Percentiles rank a stretch among this genome's conserved stretches.
These are phyloP conservation scores for Panicum miliaceum DNA, from an alignment of 176 grass and related monocot species.

Conservation along the genomic window DNA sequence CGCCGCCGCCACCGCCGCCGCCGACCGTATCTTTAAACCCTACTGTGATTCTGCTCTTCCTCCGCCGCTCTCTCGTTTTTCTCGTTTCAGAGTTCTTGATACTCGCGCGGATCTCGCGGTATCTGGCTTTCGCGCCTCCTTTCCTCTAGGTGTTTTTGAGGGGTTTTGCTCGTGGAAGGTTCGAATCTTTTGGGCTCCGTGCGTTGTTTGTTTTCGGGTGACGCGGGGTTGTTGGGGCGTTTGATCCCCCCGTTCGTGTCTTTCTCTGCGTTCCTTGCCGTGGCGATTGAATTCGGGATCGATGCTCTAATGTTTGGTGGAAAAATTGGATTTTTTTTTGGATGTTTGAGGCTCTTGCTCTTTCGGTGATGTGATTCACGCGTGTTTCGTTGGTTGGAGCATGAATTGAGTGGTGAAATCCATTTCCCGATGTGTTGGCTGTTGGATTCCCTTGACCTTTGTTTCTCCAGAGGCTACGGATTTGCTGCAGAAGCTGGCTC, in stretches of 20 bases:
- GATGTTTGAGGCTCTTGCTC: background rate
- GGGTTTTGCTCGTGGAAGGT: slow-evolving; percentile 7
- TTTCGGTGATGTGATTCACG: background rate
- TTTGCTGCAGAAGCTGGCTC: slow-evolving; percentile 62
- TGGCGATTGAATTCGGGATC: background rate
- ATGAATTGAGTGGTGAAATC: background rate
- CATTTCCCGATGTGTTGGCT: background rate
- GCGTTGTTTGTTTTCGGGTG: background rate
- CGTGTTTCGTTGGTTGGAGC: slow-evolving; percentile 6
- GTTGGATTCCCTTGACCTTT: slow-evolving; percentile 47
- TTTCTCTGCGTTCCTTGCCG: background rate
- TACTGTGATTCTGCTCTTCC: background rate
- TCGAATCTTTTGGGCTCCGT: background rate
- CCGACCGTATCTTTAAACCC: slow-evolving; percentile 62
- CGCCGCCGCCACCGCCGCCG: slow-evolving; percentile 37
- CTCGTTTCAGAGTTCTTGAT: background rate
- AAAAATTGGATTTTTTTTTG: no score
- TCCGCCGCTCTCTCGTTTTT: slow-evolving; percentile 2
- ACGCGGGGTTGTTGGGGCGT: no score
- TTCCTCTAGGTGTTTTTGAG: background rate
- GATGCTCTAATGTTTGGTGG: background rate
- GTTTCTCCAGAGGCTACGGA: slow-evolving; percentile 49
- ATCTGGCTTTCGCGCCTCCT: background rate
- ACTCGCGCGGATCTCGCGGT: slow-evolving; percentile 31
- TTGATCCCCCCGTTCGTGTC: background rate